Base-by-base conservation (phyloP, 2,329 filamentous ascomycete genomes). In the Bertia moriformis region DNA sequence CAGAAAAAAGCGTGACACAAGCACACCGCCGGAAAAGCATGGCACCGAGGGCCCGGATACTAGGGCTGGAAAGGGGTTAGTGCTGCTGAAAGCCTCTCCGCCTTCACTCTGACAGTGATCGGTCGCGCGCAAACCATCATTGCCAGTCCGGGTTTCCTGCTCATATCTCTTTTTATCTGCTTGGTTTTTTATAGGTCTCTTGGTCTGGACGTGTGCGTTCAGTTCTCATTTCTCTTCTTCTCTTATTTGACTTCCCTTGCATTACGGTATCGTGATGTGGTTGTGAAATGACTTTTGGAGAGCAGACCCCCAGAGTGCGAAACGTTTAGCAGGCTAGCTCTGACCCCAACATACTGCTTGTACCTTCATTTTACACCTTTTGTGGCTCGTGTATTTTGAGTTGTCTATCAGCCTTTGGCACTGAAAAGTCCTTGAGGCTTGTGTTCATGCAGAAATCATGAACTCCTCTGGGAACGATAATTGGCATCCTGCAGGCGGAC, bases 71-170 rank as follows among this genome's bases (percentile, higher is more conserved):
- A 29, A 29, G 24, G 24, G 24, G 24, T 29, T 29, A 29, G 24
- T n/a, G 24, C 24, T 29, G n/a, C 24, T 29, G 24, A 29, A 29
- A 29, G 24, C 24, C 24, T 29, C n/a, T n/a, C 24, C 24, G 24
- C 24, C 24, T 29, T 29, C 10, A 10, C 24, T 29, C 24, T 29
- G 10, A 7, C 32, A 7, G 32, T 17, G 32, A 13, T 35, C 32
- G 12, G 32, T 35, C 32, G 32, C 32, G 32, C 32, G 32, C 32
- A 35, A 35, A 29, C 24, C 24, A 29, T 29, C 24, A 29, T 29
- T n/a, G 10, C 24, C 24, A 29, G n/a, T n/a, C n/a, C n/a, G n/a
- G n/a, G n/a, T n/a, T n/a, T n/a, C n/a, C n/a, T n/a, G n/a, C n/a
- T n/a, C n/a, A n/a, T n/a, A n/a, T n/a, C n/a, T n/a, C n/a, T n/a